Percentiles rank a stretch among this genome's conserved stretches.
Conservation (phyloP, 1,284 basidiomycete genomes). For the Singerocomus inundabilis region DNA sequence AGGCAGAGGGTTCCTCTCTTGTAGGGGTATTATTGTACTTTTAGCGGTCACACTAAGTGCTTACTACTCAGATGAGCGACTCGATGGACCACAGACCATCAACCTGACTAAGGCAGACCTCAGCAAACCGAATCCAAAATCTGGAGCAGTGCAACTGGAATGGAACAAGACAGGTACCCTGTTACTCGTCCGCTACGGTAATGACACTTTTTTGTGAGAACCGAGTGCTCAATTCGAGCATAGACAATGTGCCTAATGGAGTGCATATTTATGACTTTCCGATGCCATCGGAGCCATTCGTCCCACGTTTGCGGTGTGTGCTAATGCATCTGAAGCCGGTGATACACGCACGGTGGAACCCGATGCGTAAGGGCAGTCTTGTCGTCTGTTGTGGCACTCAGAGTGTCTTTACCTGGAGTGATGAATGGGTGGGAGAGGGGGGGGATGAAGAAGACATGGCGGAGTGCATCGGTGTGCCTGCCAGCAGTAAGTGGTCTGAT, state of each 20-base stretch:
- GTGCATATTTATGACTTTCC: slow-evolving; percentile 67
- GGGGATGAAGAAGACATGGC: slow-evolving; percentile 67
- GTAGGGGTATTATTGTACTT: slow-evolving; percentile 38
- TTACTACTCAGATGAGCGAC: slow-evolving; percentile 54
- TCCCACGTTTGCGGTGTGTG: slow-evolving; percentile 61
- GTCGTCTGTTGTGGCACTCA: slow-evolving; percentile 66
- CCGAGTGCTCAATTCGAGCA: slow-evolving; percentile 3
- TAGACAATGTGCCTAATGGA: slow-evolving; percentile 61
- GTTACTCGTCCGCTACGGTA: slow-evolving; percentile 70
- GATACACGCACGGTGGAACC: slow-evolving; percentile 71
- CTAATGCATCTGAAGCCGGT: slow-evolving; percentile 63
- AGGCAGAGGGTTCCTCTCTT: slow-evolving; percentile 79
- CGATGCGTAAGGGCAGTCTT: slow-evolving; percentile 65
- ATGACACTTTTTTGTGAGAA: slow-evolving; percentile 4
- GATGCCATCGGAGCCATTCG: slow-evolving; percentile 47
- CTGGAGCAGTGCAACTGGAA: slow-evolving; percentile 65
- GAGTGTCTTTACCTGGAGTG: slow-evolving; percentile 78
- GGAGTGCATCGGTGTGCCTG: slow-evolving; percentile 78
- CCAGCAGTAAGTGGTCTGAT: slow-evolving; percentile 56
- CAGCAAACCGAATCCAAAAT: slow-evolving; percentile 59
- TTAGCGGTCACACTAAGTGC: slow-evolving; percentile 2
- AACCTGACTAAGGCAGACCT: slow-evolving; percentile 49
- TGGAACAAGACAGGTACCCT: slow-evolving; percentile 77
- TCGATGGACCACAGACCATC: slow-evolving; percentile 57
- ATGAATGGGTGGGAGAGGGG: slow-evolving; percentile 67